These are phyloP conservation scores for Myriosclerotinia scirpicola DNA, from an alignment of 2,329 filamentous ascomycete genomes.

Conservation along the genomic window DNA sequence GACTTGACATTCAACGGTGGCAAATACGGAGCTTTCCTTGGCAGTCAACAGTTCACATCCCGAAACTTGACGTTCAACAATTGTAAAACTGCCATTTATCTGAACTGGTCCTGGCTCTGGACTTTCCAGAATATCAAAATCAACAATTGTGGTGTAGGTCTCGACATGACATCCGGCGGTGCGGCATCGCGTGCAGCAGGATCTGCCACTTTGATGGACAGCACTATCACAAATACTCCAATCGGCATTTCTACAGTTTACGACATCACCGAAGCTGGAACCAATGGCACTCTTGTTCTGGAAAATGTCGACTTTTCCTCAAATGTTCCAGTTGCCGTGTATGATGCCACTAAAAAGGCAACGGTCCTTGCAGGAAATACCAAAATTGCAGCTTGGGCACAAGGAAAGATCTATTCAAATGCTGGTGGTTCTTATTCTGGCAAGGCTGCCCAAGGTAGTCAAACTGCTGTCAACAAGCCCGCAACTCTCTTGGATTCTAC, in stretches of 20 bases:
- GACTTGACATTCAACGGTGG: slow-evolving; percentile 84
- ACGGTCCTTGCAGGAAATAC: slow-evolving; percentile 68
- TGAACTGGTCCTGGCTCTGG: slow-evolving; percentile 94
- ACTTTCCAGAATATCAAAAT: slow-evolving; percentile 74
- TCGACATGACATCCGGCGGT: slow-evolving; percentile 73
- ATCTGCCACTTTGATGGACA: slow-evolving; percentile 81
- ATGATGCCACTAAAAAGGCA: slow-evolving; percentile 54
- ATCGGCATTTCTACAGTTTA: slow-evolving; percentile 78
- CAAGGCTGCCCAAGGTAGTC: slow-evolving; percentile 59
- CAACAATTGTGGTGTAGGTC: slow-evolving; percentile 70
- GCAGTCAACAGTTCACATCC: slow-evolving; percentile 84
- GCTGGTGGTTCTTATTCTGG: slow-evolving; percentile 41
- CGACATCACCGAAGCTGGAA: slow-evolving; percentile 57
- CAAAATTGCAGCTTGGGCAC: slow-evolving; percentile 70
- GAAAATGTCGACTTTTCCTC: slow-evolving; percentile 83
- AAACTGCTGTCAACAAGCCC: slow-evolving; percentile 60
- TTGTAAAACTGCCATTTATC: slow-evolving; percentile 79
- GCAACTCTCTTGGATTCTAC: slow-evolving; percentile 58
- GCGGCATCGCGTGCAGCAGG: slow-evolving; percentile 72
- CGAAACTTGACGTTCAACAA: slow-evolving; percentile 80
- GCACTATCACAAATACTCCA: slow-evolving; percentile 71
- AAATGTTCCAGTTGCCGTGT: slow-evolving; percentile 66
- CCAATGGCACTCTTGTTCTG: slow-evolving; percentile 79
- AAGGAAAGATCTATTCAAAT: slow-evolving; percentile 70
- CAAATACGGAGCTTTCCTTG: slow-evolving; percentile 73